Evolutionary conservation across 2,329 filamentous ascomycete genomes (phyloP), one percentile per base, ranked within the genome.

Genomic region (Raffaelea albimanens): DNA sequence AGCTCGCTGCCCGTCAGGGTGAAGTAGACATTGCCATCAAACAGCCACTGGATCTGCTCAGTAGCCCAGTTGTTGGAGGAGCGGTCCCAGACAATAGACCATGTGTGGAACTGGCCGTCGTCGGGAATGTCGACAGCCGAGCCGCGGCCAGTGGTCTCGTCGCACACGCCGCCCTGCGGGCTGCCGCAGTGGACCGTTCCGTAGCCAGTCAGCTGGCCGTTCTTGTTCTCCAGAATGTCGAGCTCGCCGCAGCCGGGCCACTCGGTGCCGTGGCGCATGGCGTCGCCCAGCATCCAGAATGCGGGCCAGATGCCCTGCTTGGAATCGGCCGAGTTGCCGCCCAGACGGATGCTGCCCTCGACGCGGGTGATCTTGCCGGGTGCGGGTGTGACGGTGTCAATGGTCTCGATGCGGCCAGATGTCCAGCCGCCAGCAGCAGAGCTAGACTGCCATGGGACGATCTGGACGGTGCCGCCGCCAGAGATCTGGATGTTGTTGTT

Each of bases 291-390:
- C 51, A 77, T 63, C 75, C 75, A 80, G 55, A 78, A 78, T 1
- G 76, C 76, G 0, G 76, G 75, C 76, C 75, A 80, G 44, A 79
- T 64, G 4, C 76, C 76, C 53, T 76, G 66, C 59, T 76, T 73
- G 40, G 59, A 57, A 19, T 44, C 43, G 18, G 46, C 33, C 1
- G 58, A 39, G 58, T 69, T 69, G 50, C 55, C 55, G 13, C 72
- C 76, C 42, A 77, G 63, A 33, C 72, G 68, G 41, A 79, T 61
- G 21, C 59, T 58, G 4, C 69, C 67, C 50, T 76, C 69, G 23
- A 72, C 61, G 38, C 67, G 60, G 20, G 72, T 76, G 25, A 70
- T 55, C 50, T 66, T 67, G 51, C 73, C 71, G 1, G 63, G 50
- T 1, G 54, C 49, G 0, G 76, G 75, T 1, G 69, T 74, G 53